phyloP scores from a whole-genome alignment of 1,284 basidiomycete species.

The Ustilago nuda region DNA sequence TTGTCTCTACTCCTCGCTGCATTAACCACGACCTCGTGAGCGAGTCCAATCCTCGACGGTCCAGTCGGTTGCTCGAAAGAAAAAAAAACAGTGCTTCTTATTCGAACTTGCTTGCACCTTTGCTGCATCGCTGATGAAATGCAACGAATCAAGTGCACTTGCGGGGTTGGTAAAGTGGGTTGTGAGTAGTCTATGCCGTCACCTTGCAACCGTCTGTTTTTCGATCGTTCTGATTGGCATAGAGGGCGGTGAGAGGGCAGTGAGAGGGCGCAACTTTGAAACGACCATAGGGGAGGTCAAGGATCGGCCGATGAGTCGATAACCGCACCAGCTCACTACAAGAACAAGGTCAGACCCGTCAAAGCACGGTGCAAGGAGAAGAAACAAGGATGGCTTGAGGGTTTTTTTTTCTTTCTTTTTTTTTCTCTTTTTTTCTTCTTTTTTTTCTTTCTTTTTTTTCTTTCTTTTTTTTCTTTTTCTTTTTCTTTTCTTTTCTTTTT shows the following conservation, averaged over 20 bases:
- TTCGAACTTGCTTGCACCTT: not conserved
- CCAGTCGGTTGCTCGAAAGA: not conserved
- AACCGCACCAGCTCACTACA: not conserved
- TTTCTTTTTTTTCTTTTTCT: fast-evolving
- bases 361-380: not conserved
- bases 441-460: not conserved
- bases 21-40: conserved; percentile 12
- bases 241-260: conserved; percentile 11
- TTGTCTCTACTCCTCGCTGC: not conserved
- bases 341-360: not conserved
- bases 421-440: too few species aligned
- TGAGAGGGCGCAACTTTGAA: not conserved
- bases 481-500: too few species aligned
- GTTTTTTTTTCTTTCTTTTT: too few species aligned
- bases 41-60: not conserved
- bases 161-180: conserved; percentile 4
- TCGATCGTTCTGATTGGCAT: conserved; percentile 10
- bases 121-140: not conserved
- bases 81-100: not conserved
- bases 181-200: conserved; percentile 18
- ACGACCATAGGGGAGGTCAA: not conserved
- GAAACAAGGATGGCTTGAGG: not conserved
- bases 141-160: not conserved
- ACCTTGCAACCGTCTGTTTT: conserved; percentile 15
- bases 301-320: not conserved